Conservation (phyloP, 2,329 filamentous ascomycete genomes). For the Metarhizium anisopliae region DNA sequence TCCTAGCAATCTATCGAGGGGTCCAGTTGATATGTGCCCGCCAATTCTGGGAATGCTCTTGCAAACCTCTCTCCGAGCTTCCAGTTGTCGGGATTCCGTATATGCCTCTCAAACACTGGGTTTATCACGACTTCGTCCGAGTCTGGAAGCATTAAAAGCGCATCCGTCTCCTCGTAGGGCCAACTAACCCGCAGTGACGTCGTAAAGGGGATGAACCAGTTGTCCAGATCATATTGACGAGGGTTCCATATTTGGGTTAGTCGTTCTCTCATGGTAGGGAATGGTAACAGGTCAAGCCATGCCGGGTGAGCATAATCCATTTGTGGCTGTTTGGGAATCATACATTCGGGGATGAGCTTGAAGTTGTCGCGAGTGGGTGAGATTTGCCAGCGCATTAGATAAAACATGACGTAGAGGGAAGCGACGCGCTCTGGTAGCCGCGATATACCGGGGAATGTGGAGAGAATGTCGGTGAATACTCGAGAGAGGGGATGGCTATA, state of each 20-base stretch:
- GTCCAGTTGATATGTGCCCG: constrained; percentile 20
- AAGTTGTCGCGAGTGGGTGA: constrained; percentile 72
- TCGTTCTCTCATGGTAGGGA: constrained; percentile 65
- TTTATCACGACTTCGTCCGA: constrained; percentile 68
- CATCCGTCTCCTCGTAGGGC: constrained; percentile 69
- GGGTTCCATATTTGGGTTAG: constrained; percentile 43
- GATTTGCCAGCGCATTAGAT: constrained; percentile 79
- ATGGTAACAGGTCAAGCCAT: constrained; percentile 79
- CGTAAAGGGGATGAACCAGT: constrained; percentile 78
- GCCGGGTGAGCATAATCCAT: constrained; percentile 59
- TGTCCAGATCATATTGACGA: constrained; percentile 56
- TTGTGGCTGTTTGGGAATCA: constrained; percentile 58
- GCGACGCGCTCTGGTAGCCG: constrained; percentile 76
- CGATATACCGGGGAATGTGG: constrained; percentile 72
- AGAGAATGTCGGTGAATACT: constrained; percentile 76
- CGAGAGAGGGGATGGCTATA: constrained; percentile 71
- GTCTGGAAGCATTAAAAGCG: constrained; percentile 50
- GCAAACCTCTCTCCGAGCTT: constrained; percentile 63
- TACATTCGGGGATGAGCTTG: constrained; percentile 65
- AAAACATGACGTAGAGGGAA: constrained; percentile 78
- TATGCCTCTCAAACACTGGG: constrained; percentile 75
- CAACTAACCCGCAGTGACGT: constrained; percentile 70
- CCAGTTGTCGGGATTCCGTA: constrained; percentile 73
- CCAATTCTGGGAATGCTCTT: constrained; percentile 47
- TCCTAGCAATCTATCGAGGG: background rate